Conservation (phyloP, 1,284 basidiomycete genomes). For the Mycosarcoma maydis region DNA sequence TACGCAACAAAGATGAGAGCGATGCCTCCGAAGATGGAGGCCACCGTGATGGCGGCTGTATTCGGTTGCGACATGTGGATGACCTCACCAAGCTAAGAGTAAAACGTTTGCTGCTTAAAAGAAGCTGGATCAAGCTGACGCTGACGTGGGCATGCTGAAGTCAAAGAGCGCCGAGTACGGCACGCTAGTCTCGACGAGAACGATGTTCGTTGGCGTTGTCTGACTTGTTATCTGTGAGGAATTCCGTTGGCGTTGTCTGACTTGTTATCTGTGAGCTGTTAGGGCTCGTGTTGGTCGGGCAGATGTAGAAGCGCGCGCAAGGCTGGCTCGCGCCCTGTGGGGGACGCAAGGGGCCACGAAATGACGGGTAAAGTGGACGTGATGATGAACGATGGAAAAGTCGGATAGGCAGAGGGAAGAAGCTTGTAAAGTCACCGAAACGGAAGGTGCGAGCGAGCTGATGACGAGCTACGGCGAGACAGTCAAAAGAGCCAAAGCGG, state of each 20-base stretch:
- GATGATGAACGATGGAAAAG: not conserved
- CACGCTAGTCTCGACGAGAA: not conserved
- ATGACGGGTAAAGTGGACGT: not conserved
- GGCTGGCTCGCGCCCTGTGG: conserved; percentile 1
- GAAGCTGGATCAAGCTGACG: not conserved
- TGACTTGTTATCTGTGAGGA: too few relatives aligned
- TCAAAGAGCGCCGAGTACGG: not conserved
- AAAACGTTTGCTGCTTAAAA: not conserved
- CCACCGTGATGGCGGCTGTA: conserved; percentile 56
- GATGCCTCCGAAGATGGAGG: conserved; percentile 52
- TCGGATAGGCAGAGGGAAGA: not conserved
- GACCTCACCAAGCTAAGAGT: not conserved
- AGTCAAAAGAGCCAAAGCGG: not conserved
- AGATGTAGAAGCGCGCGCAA: not conserved
- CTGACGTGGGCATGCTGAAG: conserved; percentile 3
- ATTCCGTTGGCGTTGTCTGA: too few relatives aligned
- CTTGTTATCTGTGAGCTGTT: not conserved
- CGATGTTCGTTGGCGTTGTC: too few relatives aligned
- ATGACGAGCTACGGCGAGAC: not conserved
- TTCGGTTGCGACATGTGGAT: conserved; percentile 52
- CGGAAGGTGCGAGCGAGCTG: not conserved
- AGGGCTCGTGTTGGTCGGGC: not conserved
- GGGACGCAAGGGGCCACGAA: conserved; percentile 2
- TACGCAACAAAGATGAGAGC: conserved; percentile 46
- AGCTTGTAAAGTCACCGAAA: not conserved